Percentiles rank a stretch among this genome's conserved stretches.
Conservation (phyloP, 2,329 filamentous ascomycete species). For the Salinomyces thailandicus region DNA sequence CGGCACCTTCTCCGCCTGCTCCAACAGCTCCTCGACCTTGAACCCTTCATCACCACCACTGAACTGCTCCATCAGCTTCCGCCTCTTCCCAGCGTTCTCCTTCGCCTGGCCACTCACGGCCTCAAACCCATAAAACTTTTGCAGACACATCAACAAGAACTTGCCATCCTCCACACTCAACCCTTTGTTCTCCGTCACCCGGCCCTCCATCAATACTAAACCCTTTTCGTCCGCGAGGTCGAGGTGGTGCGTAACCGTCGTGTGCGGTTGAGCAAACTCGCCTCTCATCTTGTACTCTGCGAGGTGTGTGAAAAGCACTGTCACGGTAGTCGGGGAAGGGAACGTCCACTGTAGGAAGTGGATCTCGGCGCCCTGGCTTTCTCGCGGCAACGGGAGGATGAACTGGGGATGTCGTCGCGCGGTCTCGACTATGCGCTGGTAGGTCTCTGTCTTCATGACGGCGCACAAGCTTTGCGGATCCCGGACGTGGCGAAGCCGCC, state of each 20-base stretch:
- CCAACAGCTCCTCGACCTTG: conserved; percentile 71
- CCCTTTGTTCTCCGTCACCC: conserved; percentile 64
- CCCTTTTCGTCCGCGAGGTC: conserved; percentile 66
- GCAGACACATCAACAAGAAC: conserved; percentile 84
- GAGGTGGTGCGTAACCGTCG: conserved; percentile 81
- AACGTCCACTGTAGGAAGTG: conserved; percentile 97
- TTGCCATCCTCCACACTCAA: conserved; percentile 71
- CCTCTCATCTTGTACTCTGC: conserved; percentile 87
- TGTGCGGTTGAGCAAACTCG: conserved; percentile 84
- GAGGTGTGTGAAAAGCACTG: conserved; percentile 80
- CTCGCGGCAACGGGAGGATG: conserved; percentile 71
- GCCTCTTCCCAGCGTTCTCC: conserved; percentile 60
- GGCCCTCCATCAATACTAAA: conserved; percentile 76
- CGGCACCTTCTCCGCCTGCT: conserved; percentile 72
- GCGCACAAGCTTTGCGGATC: conserved; percentile 73
- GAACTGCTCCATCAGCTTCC: conserved; percentile 70
- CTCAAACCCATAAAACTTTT: conserved; percentile 75
- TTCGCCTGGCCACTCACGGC: conserved; percentile 48
- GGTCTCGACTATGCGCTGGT: conserved; percentile 57
- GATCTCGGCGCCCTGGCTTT: conserved; percentile 66
- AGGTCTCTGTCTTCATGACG: conserved; percentile 63
- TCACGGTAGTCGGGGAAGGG: conserved; percentile 51
- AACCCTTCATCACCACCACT: conserved; percentile 67
- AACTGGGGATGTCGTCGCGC: conserved; percentile 76
- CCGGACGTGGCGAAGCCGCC: conserved; percentile 75